phyloP scores from a whole-genome alignment of 345 rosid genomes.

The Geranium brycei region DNA sequence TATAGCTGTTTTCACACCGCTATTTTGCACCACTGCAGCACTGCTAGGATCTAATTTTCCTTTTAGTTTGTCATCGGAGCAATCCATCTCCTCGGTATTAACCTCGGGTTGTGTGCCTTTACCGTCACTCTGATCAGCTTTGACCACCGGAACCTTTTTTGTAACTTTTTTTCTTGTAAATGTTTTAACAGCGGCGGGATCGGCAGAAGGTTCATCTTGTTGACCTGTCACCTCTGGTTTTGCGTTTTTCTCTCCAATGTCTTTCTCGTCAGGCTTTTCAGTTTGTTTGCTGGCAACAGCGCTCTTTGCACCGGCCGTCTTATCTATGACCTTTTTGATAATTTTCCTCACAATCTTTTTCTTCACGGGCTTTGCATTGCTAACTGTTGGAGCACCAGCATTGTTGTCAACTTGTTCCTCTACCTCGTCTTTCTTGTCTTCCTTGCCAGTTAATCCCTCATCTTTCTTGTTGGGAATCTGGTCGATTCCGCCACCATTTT shows the following conservation, averaged over 20 bases:
- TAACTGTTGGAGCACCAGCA: slow-evolving; percentile 26
- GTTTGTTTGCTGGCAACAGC: slow-evolving; percentile 20
- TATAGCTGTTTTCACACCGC: slow-evolving; percentile 37
- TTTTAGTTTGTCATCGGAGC: slow-evolving; percentile 32
- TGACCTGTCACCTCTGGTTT: slow-evolving; percentile 26
- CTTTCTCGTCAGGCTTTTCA: slow-evolving; percentile 28
- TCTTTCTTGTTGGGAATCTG: slow-evolving; percentile 21
- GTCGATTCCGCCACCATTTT: slow-evolving; percentile 20
- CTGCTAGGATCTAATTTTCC: slow-evolving; percentile 28
- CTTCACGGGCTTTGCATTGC: slow-evolving; percentile 43
- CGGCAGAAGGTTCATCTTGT: slow-evolving; percentile 31
- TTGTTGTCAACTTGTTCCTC: slow-evolving; percentile 24
- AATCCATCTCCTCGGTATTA: slow-evolving; percentile 28
- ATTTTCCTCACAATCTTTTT: slow-evolving; percentile 69
- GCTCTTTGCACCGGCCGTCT: slow-evolving; percentile 27
- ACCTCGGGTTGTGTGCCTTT: slow-evolving; percentile 25
- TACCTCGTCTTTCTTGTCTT: slow-evolving; percentile 25
- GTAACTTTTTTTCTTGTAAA: slow-evolving; percentile 35
- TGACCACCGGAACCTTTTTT: slow-evolving; percentile 34
- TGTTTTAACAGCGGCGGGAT: slow-evolving; percentile 31
- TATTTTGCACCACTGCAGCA: slow-evolving; percentile 26
- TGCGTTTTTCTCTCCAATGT: slow-evolving; percentile 27
- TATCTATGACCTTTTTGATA: slow-evolving; percentile 42
- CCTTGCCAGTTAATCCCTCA: slow-evolving; percentile 16
- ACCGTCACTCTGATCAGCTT: slow-evolving; percentile 22